Evolutionary conservation across 1,139 yeast genomes (phyloP).

Genomic region (Pneumocystis jirovecii): DNA sequence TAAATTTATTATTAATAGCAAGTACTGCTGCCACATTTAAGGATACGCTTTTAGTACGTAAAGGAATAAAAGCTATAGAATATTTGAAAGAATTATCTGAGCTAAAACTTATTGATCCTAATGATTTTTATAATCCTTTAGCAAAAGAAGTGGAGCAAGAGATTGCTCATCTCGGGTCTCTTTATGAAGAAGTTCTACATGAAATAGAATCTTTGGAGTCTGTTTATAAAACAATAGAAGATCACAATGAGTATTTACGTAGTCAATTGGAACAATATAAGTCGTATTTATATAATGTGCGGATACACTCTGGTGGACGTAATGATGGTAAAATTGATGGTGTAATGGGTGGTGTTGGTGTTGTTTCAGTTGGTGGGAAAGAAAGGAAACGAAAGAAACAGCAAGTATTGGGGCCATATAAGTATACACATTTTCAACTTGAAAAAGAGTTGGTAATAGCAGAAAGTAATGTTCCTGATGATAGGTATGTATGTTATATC

Average conservation of each 20-base stretch:
- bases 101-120: constrained; percentile 16
- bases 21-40: constrained; percentile 24
- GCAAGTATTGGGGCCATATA: constrained; percentile 21
- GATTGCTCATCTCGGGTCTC: constrained; percentile 26
- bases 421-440: constrained; percentile 23
- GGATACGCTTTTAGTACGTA: constrained; percentile 23
- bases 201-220: constrained; percentile 25
- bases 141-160: constrained; percentile 26
- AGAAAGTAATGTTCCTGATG: constrained; percentile 23
- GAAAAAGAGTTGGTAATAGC: constrained; percentile 23
- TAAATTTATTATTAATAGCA: constrained; percentile 23
- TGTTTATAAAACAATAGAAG: constrained; percentile 24
- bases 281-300: constrained; percentile 26
- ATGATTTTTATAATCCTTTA: constrained; percentile 22
- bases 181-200: constrained; percentile 23
- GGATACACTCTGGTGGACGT: constrained; percentile 25
- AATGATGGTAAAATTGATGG: constrained; percentile 14
- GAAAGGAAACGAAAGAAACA: constrained; percentile 15
- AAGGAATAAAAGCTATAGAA: constrained; percentile 27
- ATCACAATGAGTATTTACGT: constrained; percentile 27
- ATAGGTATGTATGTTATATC: constrained; percentile 4
- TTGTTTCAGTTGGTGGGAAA: constrained; percentile 17
- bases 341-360: constrained; percentile 14
- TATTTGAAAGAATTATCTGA: constrained; percentile 23
- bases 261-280: constrained; percentile 27